Evolutionary conservation across 2,329 filamentous ascomycete species (phyloP), one percentile per base, ranked within the genome.

Genomic region (Septoria linicola): DNA sequence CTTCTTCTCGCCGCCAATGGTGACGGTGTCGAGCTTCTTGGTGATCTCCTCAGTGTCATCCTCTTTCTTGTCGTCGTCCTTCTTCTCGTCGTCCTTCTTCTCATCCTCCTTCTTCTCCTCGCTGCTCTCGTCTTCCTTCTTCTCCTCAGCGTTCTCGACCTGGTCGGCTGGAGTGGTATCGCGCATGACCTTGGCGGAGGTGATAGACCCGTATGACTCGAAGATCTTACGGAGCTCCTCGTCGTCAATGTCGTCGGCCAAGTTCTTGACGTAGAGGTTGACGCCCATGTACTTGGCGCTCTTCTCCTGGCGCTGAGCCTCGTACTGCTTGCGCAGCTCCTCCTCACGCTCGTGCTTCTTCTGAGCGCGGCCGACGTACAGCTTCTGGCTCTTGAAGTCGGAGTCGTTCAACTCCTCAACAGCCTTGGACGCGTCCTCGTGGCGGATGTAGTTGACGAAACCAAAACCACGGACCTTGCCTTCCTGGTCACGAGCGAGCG

Each of bases 301-400:
- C 81, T 99, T 99, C 82, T 99, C 93, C 66, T 95, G 81, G 67
- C 93, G 92, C 66, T 90, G 90, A 68, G 92, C 92, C 76, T 99
- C 93, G 74, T 99, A 97, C 69, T 96, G 95, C 81, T 89, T 95
- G 78, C 93, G 91, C 56, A 99, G 85, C 77, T 99, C 93, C 78
- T 99, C 93, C 80, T 99, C 93, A 68, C 93, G 93, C 80, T 99
- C 93, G 72, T 97, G 93, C 82, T 99, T 99, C 88, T 99, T 99
- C 81, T 97, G 93, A 52, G 93, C 93, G 72, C 93, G 91, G 64
- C 93, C 93, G 63, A 99, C 93, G 70, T 99, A 99, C 55, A 99
- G 83, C 70, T 95, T 93, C 79, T 97, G 90, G 56, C 89, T 88
- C 69, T 87, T 88, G 81, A 95, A 90, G 45, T 97, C 91, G 67